Evolutionary conservation across 495 filamentous ascomycete species (phyloP).

Genomic region (Penicillium roqueforti): DNA sequence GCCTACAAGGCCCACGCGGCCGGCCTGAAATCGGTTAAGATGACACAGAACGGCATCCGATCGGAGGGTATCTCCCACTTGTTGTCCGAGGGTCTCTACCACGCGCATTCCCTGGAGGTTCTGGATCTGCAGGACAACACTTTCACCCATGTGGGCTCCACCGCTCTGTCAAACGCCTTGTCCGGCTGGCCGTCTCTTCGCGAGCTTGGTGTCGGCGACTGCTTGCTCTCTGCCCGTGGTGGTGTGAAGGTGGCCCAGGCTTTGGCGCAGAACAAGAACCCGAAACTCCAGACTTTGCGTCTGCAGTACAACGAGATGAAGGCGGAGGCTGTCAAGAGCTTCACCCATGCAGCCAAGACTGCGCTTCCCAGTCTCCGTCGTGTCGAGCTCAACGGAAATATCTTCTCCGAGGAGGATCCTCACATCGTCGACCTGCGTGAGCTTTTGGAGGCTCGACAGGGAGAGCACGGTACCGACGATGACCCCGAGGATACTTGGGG

Average conservation of each 20-base stretch:
- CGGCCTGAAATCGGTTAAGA: constrained; percentile 77
- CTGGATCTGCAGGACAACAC: constrained; percentile 97
- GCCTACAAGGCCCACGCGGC: constrained; percentile 74
- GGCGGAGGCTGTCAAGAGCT: constrained; percentile 60
- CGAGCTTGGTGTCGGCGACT: constrained; percentile 89
- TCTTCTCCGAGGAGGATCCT: constrained; percentile 80
- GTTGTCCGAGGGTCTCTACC: constrained; percentile 68
- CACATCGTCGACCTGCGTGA: constrained; percentile 50
- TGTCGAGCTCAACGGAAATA: constrained; percentile 94
- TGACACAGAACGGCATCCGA: constrained; percentile 97
- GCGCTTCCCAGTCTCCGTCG: constrained; percentile 68
- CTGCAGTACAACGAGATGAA: constrained; percentile 96
- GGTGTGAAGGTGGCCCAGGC: constrained; percentile 67
- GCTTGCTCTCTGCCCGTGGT: constrained; percentile 75
- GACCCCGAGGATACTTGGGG: constrained; percentile 68
- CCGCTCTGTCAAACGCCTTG: constrained; percentile 69
- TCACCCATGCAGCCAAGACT: constrained; percentile 60
- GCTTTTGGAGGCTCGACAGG: constrained; percentile 52
- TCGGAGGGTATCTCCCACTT: constrained; percentile 83
- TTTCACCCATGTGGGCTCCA: constrained; percentile 77
- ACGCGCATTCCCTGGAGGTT: constrained; percentile 59
- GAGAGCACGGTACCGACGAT: constrained; percentile 48
- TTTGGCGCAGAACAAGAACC: constrained; percentile 69
- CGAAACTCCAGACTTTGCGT: constrained; percentile 70
- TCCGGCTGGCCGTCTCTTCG: constrained; percentile 67